A percentile compares a stretch with the other conserved stretches of the same genome.
Evolutionary conservation across 129 eudicot genomes (phyloP).

Genomic region (Glebionis coronaria): DNA sequence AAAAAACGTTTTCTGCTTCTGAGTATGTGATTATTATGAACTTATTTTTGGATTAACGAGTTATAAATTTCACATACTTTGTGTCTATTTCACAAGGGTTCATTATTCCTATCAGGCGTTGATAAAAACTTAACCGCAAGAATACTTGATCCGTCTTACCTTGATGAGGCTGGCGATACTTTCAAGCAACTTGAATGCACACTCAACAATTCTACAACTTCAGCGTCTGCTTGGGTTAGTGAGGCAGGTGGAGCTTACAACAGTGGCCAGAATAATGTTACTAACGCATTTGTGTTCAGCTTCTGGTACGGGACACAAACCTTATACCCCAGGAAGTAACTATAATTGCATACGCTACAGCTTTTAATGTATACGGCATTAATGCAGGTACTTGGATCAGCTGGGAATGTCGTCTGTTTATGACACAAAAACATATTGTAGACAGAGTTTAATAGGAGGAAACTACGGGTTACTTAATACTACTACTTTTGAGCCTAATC

Average conservation of each 20-base stretch:
- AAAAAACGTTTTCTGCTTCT: too few species aligned
- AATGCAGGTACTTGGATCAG: conserved; percentile 81
- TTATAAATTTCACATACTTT: conserved; percentile 4
- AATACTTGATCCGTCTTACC: conserved; percentile 74
- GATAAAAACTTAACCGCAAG: conserved; percentile 63
- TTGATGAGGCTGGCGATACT: conserved; percentile 48
- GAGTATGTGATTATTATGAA: background rate
- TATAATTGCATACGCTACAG: background rate
- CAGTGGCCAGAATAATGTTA: conserved; percentile 67
- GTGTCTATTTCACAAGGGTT: too few species aligned
- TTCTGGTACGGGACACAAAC: conserved; percentile 53
- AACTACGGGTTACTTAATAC: conserved; percentile 84
- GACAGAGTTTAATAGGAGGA: conserved; percentile 82
- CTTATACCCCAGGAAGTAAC: background rate
- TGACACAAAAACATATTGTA: conserved; percentile 69
- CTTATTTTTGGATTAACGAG: background rate
- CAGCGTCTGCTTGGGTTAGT: conserved; percentile 83
- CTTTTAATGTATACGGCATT: too few species aligned
- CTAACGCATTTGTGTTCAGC: conserved; percentile 68
- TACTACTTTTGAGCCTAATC: conserved; percentile 69
- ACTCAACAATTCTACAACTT: conserved; percentile 39
- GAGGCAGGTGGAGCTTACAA: conserved; percentile 93
- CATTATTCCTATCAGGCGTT: conserved; percentile 42
- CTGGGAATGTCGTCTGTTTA: conserved; percentile 68
- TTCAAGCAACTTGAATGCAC: conserved; percentile 52